Evolutionary conservation across 805 yeast species (phyloP), one percentile per base, ranked within the genome.

Genomic region (Pichia deserticola): DNA sequence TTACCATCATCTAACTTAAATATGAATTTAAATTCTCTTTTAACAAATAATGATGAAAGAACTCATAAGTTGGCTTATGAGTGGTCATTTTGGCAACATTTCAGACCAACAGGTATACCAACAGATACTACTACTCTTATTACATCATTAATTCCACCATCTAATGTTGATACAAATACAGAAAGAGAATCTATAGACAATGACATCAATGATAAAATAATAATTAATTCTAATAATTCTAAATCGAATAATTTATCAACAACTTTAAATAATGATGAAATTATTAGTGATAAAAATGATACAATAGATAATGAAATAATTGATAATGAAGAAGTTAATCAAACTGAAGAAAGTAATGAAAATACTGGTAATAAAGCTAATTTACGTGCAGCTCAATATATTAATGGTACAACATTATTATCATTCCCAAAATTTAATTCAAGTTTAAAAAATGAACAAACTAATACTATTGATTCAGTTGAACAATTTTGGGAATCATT

Each of bases 401-500:
- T 77, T 40, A 73, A 74, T 54, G 69, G 72, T n/a, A 75, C 78
- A 9, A 64, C 60, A 32, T 70, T 75, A 51, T 63, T 76, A 33
- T 65, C 63, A 44, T 75, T 76, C 50, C 68, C 71, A 4, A 57
- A 60, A 44, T 54, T 64, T 9, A 36, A 32, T 30, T 30, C 32
- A 30, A 30, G 9, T 30, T 30, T 30, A 30, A 53, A 11, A 50
- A 50, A 29, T 44, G 60, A 42, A 15, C 39, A 44, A 20, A 60
- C 62, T 1, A 49, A 36, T 11, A 52, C 51, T 15, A 72, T 78
- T 45, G 77, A 71, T 13, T 65, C 79, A 4, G 58, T 78, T 30
- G 83, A 79, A 59, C 81, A 79, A 58, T 64, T 78, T 65, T 78
- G 81, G 81, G 57, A 67, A 54, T 60, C 73, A 36, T 55, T 77